Percentiles rank a stretch among this genome's conserved stretches.
Evolutionary conservation across 352 stramenopile species (phyloP).

Genomic region (Phytophthora meadii): DNA sequence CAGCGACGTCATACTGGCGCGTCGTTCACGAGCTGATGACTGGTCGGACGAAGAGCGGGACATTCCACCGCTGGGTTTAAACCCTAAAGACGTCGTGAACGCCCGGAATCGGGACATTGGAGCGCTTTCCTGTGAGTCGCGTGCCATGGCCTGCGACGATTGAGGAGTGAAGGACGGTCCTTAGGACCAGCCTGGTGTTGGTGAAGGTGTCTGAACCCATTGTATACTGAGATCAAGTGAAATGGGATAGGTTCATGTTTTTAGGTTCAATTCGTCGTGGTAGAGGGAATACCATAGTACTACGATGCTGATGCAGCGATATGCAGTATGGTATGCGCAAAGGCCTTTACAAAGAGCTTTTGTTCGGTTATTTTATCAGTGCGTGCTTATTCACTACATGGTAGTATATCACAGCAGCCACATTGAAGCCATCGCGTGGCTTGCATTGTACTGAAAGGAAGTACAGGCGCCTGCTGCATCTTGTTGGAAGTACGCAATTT

Average conservation of each 20-base stretch:
- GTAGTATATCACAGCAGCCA: no score
- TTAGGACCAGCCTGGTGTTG: neutral
- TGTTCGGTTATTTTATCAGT: no score
- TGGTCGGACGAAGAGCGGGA: slow-evolving; percentile 16
- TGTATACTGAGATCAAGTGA: slow-evolving; percentile 10
- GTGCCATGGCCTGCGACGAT: slow-evolving; percentile 12
- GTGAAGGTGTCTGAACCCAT: slow-evolving; percentile 5
- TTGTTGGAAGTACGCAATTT: no score
- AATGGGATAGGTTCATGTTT: slow-evolving; percentile 8
- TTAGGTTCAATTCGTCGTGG: slow-evolving; percentile 17
- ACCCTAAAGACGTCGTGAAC: slow-evolving; percentile 28
- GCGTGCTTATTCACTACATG: no score
- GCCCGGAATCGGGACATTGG: slow-evolving; percentile 30
- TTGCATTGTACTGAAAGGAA: no score
- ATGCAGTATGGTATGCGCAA: neutral
- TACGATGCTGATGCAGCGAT: slow-evolving; percentile 1
- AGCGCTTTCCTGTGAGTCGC: slow-evolving; percentile 1
- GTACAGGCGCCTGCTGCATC: no score
- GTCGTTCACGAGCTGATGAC: slow-evolving; percentile 4
- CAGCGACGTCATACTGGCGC: slow-evolving; percentile 13
- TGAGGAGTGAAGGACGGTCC: slow-evolving; percentile 8
- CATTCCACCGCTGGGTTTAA: slow-evolving; percentile 10
- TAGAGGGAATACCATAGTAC: slow-evolving; percentile 10
- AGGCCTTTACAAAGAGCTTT: no score
- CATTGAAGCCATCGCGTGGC: no score